Evolutionary conservation across 306 rosid genomes (phyloP), one percentile per base, ranked within the genome.

Genomic region (Coriaria nepalensis): DNA sequence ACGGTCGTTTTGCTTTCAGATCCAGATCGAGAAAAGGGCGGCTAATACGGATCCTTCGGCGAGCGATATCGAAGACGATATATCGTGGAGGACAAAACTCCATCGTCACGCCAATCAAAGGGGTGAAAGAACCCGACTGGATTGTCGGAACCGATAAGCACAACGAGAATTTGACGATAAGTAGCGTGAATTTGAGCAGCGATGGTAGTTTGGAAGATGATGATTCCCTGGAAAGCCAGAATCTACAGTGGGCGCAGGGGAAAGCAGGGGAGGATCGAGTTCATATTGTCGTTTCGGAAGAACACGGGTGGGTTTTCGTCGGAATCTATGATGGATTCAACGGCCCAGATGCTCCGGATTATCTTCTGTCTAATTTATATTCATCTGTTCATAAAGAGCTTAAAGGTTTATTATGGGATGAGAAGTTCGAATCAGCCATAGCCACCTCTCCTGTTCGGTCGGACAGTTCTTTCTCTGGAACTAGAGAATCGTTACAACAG

Each of bases 271-370:
- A 92, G 47, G 98, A 92, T 45, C 75, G 96, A 9, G 98, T 92
- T 4, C 98, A 92, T 49, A 96, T 92, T 4, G 96, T 92, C 6
- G 98, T 92, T 10, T 92, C 98, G 0, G 98, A 92, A 52, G 98
- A 92, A 47, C 94, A 81, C 37, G 94, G 96, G 2, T 92, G 98
- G 98, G 96, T 92, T 40, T 92, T 92, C 62, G 96, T 92, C 3
- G 98, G 98, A 47, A 92, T 92, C 50, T 92, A 92, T 38, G 96
- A 92, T 14, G 98, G 98, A 32, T 92, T 92, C 72, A 92, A 74
- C 32, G 98, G 98, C 43, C 98, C 96, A 0, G 98, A 92, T 80
- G 98, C 98, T 4, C 96, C 98, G 0, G 98, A 92, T 66, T 92
- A 71, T 33, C 69, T 92, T 0, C 59, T 85, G 0, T 82, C 96